A percentile compares a stretch with the other conserved stretches of the same genome.
Conservation (phyloP, 176 grass and related monocot genomes). For the Elymus sibiricus region DNA sequence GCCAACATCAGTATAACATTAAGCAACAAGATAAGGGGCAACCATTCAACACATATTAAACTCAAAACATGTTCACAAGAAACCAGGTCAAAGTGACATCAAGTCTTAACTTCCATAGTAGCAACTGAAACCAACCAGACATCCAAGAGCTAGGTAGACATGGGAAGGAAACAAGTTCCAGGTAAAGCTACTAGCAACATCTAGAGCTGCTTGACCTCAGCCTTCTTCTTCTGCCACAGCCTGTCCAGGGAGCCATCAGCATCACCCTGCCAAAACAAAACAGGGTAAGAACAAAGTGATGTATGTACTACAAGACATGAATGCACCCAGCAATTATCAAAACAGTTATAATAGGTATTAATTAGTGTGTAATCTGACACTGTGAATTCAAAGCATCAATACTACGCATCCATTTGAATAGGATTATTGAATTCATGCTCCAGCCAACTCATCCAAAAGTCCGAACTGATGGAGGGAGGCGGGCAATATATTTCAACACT, state of each 20-base stretch:
- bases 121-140: slow-evolving; percentile 21
- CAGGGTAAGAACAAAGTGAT: neutral
- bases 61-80: neutral
- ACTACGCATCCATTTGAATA: neutral
- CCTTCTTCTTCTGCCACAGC: slow-evolving; percentile 83
- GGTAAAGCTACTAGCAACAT: slow-evolving; percentile 26
- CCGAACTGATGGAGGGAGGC: too few relatives aligned
- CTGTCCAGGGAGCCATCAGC: slow-evolving; percentile 77
- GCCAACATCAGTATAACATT: neutral
- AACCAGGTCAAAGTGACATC: neutral
- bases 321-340: too few relatives aligned
- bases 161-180: slow-evolving; percentile 24
- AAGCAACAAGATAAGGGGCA: neutral
- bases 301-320: too few relatives aligned
- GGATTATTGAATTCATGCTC: too few relatives aligned
- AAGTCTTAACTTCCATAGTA: slow-evolving; percentile 19
- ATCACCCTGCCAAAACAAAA: slow-evolving; percentile 48
- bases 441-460: too few relatives aligned
- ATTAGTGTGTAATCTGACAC: too few relatives aligned
- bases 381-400: neutral
- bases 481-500: too few relatives aligned
- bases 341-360: neutral
- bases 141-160: slow-evolving; percentile 11
- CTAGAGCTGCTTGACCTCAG: slow-evolving; percentile 70
- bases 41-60: neutral